A percentile compares a stretch with the other conserved stretches of the same genome.
These are phyloP conservation scores for Paramyrothecium roridum DNA, from an alignment of 2,329 filamentous ascomycete species.

Conservation along the genomic window DNA sequence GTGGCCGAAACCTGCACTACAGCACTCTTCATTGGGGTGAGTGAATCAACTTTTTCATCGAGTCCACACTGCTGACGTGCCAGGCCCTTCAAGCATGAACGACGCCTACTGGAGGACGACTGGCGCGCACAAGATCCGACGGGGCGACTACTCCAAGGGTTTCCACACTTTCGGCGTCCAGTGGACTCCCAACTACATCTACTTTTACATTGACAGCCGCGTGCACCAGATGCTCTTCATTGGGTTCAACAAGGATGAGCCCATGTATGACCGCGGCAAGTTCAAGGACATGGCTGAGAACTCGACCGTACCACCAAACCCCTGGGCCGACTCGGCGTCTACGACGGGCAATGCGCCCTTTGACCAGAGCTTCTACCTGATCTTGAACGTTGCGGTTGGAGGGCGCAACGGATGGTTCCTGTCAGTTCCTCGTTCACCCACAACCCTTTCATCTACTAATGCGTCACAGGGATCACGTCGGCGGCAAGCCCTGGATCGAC, in stretches of 20 bases:
- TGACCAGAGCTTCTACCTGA: constrained; percentile 48
- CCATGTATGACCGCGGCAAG: constrained; percentile 38
- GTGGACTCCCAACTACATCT: constrained; percentile 50
- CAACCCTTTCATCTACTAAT: neutral
- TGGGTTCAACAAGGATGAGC: constrained; percentile 25
- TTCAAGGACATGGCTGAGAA: constrained; percentile 39
- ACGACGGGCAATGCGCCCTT: constrained; percentile 43
- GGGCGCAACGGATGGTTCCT: constrained; percentile 45
- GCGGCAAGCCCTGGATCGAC: constrained; percentile 45
- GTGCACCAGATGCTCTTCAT: constrained; percentile 35
- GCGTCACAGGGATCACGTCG: constrained; percentile 33
- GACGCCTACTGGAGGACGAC: constrained; percentile 32
- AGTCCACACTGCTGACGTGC: neutral
- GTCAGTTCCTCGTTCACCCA: constrained; percentile 22
- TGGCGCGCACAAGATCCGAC: constrained; percentile 25
- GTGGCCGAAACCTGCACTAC: constrained; percentile 39
- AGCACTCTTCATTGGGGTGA: constrained; percentile 46
- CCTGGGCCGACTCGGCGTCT: constrained; percentile 37
- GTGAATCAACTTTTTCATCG: constrained; percentile 1
- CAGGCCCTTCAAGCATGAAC: constrained; percentile 17
- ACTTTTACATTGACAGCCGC: constrained; percentile 47
- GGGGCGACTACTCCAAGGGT: constrained; percentile 33
- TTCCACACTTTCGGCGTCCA: constrained; percentile 53
- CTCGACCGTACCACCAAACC: constrained; percentile 35
- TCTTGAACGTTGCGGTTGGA: constrained; percentile 50